Conservation (phyloP, 345 rosid genomes). For the Sisymbrium altissimum region DNA sequence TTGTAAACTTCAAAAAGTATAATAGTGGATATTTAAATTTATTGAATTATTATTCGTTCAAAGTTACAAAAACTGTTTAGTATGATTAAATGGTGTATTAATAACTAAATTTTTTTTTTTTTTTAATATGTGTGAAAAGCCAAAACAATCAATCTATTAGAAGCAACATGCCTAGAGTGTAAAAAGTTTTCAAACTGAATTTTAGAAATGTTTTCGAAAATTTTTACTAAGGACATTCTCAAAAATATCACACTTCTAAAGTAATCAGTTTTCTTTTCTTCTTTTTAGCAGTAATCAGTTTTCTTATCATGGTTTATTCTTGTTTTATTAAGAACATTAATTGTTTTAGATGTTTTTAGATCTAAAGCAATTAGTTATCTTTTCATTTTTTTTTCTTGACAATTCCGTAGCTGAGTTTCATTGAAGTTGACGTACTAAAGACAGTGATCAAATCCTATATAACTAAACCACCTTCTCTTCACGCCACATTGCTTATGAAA, state of each 20-base stretch:
- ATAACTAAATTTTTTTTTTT: too few relatives aligned
- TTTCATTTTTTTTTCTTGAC: too few relatives aligned
- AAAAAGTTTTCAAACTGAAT: background rate
- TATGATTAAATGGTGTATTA: too few relatives aligned
- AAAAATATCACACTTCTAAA: background rate
- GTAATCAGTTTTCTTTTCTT: background rate
- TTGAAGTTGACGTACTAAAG: constrained; percentile 52
- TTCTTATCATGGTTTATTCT: background rate
- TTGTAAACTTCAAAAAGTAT: too few relatives aligned
- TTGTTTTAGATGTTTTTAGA: background rate
- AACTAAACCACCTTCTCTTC: background rate
- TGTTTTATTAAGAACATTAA: background rate
- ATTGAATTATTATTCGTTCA: too few relatives aligned
- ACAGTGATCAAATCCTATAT: constrained; percentile 23
- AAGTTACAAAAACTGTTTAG: too few relatives aligned
- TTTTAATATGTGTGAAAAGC: too few relatives aligned
- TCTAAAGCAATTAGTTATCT: too few relatives aligned
- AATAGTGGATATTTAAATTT: too few relatives aligned
- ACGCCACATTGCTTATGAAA: background rate
- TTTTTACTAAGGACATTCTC: background rate
- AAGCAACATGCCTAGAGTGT: too few relatives aligned
- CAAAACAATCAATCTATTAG: too few relatives aligned
- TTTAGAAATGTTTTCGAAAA: background rate
- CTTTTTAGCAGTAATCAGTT: too few relatives aligned
- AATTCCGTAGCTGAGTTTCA: constrained; percentile 25